A percentile compares a stretch with the other conserved stretches of the same genome.
These are phyloP conservation scores for Emmonsia crescens DNA, from an alignment of 2,329 filamentous ascomycete genomes.

Conservation along the genomic window DNA sequence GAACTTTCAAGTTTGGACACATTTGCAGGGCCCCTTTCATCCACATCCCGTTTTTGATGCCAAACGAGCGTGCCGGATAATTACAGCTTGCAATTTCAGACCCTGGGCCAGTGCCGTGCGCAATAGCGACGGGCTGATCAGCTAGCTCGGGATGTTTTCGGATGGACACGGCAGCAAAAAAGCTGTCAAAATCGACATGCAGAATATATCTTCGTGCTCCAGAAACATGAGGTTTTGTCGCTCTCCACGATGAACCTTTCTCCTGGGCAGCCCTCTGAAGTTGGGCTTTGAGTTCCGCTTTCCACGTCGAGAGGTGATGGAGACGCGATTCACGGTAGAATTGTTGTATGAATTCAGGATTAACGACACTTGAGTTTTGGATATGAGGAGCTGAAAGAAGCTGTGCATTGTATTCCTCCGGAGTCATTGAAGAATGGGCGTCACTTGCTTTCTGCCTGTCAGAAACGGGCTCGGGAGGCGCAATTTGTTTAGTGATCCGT, in stretches of 20 bases:
- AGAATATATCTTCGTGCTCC: constrained; percentile 71
- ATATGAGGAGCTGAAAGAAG: constrained; percentile 75
- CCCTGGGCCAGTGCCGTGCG: constrained; percentile 71
- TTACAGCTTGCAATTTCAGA: constrained; percentile 98
- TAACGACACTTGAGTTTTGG: constrained; percentile 79
- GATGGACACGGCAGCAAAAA: constrained; percentile 87
- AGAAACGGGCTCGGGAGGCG: not conserved
- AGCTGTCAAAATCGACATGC: constrained; percentile 97
- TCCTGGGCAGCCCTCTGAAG: constrained; percentile 72
- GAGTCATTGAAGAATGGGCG: constrained; percentile 46
- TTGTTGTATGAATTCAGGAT: constrained; percentile 86
- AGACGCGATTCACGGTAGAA: constrained; percentile 92
- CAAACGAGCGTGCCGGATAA: constrained; percentile 75
- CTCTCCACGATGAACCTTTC: constrained; percentile 40
- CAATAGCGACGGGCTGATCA: constrained; percentile 76
- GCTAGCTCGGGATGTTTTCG: constrained; percentile 64
- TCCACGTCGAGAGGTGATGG: constrained; percentile 94
- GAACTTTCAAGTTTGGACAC: constrained; percentile 73
- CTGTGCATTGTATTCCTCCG: constrained; percentile 84
- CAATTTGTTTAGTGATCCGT: too few species aligned
- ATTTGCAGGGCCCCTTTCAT: constrained; percentile 81
- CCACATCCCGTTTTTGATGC: constrained; percentile 98
- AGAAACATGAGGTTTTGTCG: constrained; percentile 44
- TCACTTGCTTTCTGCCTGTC: not conserved
- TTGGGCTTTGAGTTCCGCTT: constrained; percentile 80